Percentiles rank a stretch among this genome's conserved stretches.
These are phyloP conservation scores for Lobulomyces angularis DNA, from an alignment of 192 early-diverging fungal species.

Conservation along the genomic window DNA sequence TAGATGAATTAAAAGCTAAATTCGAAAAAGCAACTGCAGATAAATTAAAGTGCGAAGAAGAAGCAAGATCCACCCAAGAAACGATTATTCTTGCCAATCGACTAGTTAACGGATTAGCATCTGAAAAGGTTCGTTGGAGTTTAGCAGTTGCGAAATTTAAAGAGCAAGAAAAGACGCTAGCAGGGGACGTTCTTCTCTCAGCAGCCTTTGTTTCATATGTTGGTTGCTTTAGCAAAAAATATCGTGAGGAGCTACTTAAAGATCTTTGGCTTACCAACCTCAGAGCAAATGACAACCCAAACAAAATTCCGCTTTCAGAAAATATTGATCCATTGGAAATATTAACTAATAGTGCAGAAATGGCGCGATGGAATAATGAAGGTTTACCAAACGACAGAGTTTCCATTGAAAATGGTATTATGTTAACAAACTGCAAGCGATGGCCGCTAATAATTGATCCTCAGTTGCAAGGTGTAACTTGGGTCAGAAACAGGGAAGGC, in stretches of 20 bases:
- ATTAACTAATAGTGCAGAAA: slow-evolving; percentile 43
- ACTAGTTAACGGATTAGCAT: slow-evolving; percentile 50
- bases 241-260: slow-evolving; percentile 42
- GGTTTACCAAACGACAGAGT: slow-evolving; percentile 49
- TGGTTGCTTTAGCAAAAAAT: slow-evolving; percentile 51
- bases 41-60: slow-evolving; percentile 50
- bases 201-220: slow-evolving; percentile 55
- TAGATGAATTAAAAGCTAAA: slow-evolving; percentile 44
- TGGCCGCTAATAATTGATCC: slow-evolving; percentile 59
- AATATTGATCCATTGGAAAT: slow-evolving; percentile 45
- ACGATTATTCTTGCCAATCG: slow-evolving; percentile 52
- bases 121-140: slow-evolving; percentile 58
- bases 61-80: slow-evolving; percentile 47
- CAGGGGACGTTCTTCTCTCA: slow-evolving; percentile 45
- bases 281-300: slow-evolving; percentile 21
- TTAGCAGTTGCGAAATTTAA: slow-evolving; percentile 48
- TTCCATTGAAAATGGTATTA: slow-evolving; percentile 50
- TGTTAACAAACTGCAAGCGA: slow-evolving; percentile 48
- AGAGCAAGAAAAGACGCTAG: slow-evolving; percentile 54
- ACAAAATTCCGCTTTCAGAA: slow-evolving; percentile 38
- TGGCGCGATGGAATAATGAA: slow-evolving; percentile 56
- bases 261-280: slow-evolving; percentile 46
- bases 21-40: slow-evolving; percentile 56
- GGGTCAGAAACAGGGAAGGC: slow-evolving; percentile 52
- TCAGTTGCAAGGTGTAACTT: slow-evolving; percentile 53